Evolutionary conservation across 140 eudicot genomes (phyloP).

Genomic region (Anethum foeniculum): DNA sequence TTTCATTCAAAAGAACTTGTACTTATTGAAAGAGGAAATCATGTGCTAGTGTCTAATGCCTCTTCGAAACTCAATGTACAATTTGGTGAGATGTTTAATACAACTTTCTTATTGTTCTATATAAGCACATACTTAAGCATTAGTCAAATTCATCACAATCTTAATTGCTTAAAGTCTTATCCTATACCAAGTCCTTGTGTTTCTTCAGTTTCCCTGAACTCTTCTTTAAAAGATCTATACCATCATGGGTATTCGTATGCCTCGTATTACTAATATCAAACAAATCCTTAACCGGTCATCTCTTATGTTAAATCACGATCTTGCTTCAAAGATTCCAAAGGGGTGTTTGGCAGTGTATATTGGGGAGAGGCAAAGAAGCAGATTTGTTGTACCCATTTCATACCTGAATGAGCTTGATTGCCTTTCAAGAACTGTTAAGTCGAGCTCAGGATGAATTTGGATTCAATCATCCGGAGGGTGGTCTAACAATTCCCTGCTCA

Average conservation of each 20-base stretch:
- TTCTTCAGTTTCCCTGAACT: not conserved
- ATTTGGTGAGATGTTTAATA: not conserved
- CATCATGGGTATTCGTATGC: conserved; percentile 22
- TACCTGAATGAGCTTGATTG: conserved; percentile 11
- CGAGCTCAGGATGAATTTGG: conserved; percentile 30
- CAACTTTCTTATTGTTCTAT: not conserved
- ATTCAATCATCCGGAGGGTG: conserved; percentile 28
- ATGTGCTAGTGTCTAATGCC: not conserved
- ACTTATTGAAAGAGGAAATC: not conserved
- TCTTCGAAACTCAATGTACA: not conserved
- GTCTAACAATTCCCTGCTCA: conserved; percentile 30
- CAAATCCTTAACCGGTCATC: conserved; percentile 6
- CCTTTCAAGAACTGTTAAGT: conserved; percentile 16
- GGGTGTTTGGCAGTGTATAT: conserved; percentile 35
- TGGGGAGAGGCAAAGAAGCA: conserved; percentile 25
- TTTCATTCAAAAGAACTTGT: no score
- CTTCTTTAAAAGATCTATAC: not conserved
- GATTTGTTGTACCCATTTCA: conserved; percentile 20
- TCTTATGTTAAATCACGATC: not conserved
- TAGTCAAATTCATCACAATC: not conserved
- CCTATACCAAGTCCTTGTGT: not conserved
- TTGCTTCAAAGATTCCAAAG: not conserved
- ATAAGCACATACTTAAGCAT: not conserved
- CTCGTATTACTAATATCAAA: conserved; percentile 4
- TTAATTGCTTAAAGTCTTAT: not conserved